Base-by-base conservation (phyloP, 345 rosid species). In the Lagerstroemia speciosa region DNA sequence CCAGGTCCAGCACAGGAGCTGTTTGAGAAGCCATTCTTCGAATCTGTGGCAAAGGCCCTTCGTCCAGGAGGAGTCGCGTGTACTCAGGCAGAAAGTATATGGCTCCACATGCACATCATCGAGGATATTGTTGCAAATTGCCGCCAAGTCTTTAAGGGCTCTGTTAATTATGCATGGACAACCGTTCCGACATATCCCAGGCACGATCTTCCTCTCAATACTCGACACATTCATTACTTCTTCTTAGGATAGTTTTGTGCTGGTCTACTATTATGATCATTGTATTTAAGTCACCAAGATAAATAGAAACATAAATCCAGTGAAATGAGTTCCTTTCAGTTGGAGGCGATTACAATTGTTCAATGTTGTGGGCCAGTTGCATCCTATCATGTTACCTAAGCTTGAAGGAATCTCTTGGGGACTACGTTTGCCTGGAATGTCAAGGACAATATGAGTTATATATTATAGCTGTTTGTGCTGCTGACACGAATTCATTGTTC, bases 61-160 rank as follows among this genome's bases (percentile, higher is more conserved):
- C 91, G 97, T 67, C 97, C 98, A 19, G 98, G 98, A 63, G 98
- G 98, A 45, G 97, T 93, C 64, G 86, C 89, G 67, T 86, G 93
- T 72, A 91, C 98, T 52, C 98, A 93, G 48, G 97, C 97, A 62
- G 98, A 93, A 76, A 93, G 97, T 74, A 83, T 93, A 66, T 93
- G 98, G 98, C 97, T 93, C 72, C 98, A 93, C 88, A 93, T 93
- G 97, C 87, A 91, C 83, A 91, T 93, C 67, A 93, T 93, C 0
- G 96, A 89, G 79, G 96, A 85, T 76, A 89, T 93, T 76, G 94
- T 93, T 48, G 69, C 85, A 32, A 87, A 91, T 76, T 93, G 98
- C 76, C 91, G 88, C 62, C 89, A 89, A 72, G 80, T 91, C 70
- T 93, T 93, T 69, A 91, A 91, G 71, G 98, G 98, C 75, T 87